Percentiles rank a stretch among this genome's conserved stretches.
These are phyloP conservation scores for Fragaria vesca DNA, from an alignment of 306 rosid species.

Conservation along the genomic window DNA sequence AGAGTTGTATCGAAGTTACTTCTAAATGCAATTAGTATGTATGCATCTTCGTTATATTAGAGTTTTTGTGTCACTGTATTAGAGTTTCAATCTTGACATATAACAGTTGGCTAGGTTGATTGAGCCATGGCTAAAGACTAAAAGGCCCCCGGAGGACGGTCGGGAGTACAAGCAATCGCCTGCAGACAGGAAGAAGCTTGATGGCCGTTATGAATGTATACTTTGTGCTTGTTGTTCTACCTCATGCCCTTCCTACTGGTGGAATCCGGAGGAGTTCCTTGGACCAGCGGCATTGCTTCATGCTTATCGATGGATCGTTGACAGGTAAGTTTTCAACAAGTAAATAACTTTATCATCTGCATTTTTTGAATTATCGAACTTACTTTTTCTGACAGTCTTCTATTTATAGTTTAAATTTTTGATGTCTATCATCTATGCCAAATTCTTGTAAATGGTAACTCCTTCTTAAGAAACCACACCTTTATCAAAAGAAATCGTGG, in stretches of 20 bases:
- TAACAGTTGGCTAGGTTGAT: slow-evolving; percentile 14
- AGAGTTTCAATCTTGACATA: background rate
- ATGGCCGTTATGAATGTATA: slow-evolving; percentile 43
- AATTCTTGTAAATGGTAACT: too few relatives aligned
- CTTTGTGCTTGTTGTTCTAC: slow-evolving; percentile 46
- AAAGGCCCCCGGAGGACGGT: slow-evolving; percentile 24
- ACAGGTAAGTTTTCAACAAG: slow-evolving; percentile 22
- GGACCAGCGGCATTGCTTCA: slow-evolving; percentile 44
- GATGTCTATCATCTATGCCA: background rate
- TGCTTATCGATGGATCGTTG: slow-evolving; percentile 33
- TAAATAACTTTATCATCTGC: background rate
- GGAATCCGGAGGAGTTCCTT: background rate
- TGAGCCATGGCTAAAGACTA: slow-evolving; percentile 49
- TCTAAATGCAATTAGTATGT: background rate
- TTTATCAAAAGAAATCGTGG: background rate
- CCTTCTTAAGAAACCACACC: too few relatives aligned
- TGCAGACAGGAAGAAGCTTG: slow-evolving; percentile 35
- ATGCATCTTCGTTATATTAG: background rate
- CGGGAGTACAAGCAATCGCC: slow-evolving; percentile 37
- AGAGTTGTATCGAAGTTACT: background rate
- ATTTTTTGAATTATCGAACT: background rate
- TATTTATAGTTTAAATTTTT: background rate
- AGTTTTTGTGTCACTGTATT: background rate
- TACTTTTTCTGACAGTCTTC: background rate
- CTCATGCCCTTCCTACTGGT: slow-evolving; percentile 38